phyloP scores from a whole-genome alignment of 164 flowering plant genomes.

The Nelumbo lutea region DNA sequence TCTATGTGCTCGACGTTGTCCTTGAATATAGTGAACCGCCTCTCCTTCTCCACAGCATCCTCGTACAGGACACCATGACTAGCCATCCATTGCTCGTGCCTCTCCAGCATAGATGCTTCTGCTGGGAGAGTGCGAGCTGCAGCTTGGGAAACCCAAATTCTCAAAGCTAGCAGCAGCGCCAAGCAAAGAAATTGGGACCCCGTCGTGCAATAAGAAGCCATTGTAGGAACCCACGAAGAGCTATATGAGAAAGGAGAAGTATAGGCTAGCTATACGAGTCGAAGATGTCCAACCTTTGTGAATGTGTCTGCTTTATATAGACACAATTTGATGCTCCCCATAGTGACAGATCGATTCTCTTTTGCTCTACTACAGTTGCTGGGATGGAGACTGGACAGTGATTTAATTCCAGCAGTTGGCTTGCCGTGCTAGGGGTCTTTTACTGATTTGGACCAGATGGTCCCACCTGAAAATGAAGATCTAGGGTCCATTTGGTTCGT shows the following conservation, averaged over 20 bases:
- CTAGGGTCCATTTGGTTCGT: too few relatives aligned
- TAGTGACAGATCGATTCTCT: too few relatives aligned
- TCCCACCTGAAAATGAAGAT: background rate
- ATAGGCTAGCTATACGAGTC: too few relatives aligned
- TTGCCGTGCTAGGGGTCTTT: background rate
- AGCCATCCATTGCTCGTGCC: slow-evolving; percentile 18
- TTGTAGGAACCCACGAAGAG: background rate
- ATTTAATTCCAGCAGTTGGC: background rate
- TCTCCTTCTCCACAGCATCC: slow-evolving; percentile 6
- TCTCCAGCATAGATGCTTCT: background rate
- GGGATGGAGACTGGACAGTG: too few relatives aligned
- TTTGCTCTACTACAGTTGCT: too few relatives aligned
- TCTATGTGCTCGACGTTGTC: slow-evolving; percentile 9
- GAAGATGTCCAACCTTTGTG: background rate
- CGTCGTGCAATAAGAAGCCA: background rate
- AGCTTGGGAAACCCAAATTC: slow-evolving; percentile 13
- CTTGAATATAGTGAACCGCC: slow-evolving; percentile 11
- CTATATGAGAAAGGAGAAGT: background rate
- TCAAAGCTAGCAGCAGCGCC: background rate
- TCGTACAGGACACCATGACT: slow-evolving; percentile 5
- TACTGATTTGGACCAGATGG: background rate
- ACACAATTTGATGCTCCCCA: background rate
- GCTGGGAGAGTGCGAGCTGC: slow-evolving; percentile 2
- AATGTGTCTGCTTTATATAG: background rate
- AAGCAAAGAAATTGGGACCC: background rate